Percentiles rank a stretch among this genome's conserved stretches.
Evolutionary conservation across 768 basidiomycete species (phyloP).

Genomic region (Mycena kentingensis): DNA sequence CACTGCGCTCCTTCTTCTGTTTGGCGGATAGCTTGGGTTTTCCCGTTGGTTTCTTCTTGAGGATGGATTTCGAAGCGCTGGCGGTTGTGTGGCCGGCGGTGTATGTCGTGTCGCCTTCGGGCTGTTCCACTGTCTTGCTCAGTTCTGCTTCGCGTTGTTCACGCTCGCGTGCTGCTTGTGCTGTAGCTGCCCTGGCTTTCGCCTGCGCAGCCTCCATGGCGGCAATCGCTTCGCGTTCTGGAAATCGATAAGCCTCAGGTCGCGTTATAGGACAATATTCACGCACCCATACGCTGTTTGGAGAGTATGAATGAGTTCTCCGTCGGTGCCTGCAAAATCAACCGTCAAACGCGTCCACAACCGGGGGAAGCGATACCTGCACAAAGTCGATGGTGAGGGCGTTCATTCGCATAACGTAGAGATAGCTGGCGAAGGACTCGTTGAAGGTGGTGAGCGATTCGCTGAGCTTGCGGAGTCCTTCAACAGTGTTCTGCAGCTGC

Average conservation of each 20-base stretch:
- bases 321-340: conserved; percentile 62
- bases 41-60: conserved; percentile 58
- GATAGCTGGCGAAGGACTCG: conserved; percentile 88
- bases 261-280: background rate
- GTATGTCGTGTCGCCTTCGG: conserved; percentile 44
- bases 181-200: conserved; percentile 33
- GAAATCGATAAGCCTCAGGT: no score
- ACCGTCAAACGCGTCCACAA: no score
- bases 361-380: no score
- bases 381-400: conserved; percentile 92
- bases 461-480: conserved; percentile 69
- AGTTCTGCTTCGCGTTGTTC: conserved; percentile 37
- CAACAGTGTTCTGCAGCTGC: conserved; percentile 71
- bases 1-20: conserved; percentile 82
- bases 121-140: conserved; percentile 43
- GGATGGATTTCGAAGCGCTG: conserved; percentile 40
- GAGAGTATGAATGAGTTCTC: conserved; percentile 62
- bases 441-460: conserved; percentile 84
- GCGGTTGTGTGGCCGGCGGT: conserved; percentile 39
- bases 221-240: conserved; percentile 61
- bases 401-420: conserved; percentile 94
- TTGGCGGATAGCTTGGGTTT: conserved; percentile 74
- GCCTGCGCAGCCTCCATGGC: conserved; percentile 56
- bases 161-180: conserved; percentile 10
- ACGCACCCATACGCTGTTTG: conserved; percentile 59